Conservation (phyloP, 2,329 filamentous ascomycete species). For the Fusarium tanahbumbuense region DNA sequence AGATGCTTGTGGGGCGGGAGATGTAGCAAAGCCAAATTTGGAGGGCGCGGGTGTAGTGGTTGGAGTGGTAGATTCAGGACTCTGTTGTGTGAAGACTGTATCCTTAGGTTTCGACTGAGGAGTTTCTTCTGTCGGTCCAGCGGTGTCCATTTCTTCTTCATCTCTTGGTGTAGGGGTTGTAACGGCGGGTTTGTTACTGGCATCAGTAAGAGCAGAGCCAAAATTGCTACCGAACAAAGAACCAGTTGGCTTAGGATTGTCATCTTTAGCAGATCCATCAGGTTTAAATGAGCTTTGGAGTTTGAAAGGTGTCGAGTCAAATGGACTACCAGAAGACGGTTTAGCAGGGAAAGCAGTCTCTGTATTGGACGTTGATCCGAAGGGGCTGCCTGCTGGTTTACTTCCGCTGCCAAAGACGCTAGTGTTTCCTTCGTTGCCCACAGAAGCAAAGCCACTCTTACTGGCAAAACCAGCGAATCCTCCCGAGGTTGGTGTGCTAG, state of each 20-base stretch:
- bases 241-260: conserved; percentile 62
- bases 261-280: conserved; percentile 70
- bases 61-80: conserved; percentile 59
- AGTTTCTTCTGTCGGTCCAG: conserved; percentile 50
- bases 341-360: conserved; percentile 47
- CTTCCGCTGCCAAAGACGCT: conserved; percentile 53
- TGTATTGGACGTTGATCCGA: conserved; percentile 43
- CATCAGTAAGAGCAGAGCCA: conserved; percentile 66
- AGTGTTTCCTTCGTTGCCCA: conserved; percentile 53
- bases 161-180: conserved; percentile 57
- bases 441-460: conserved; percentile 66
- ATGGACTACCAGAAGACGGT: conserved; percentile 49
- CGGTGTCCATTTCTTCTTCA: conserved; percentile 64
- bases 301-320: conserved; percentile 71
- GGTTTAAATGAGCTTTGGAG: conserved; percentile 75
- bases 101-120: conserved; percentile 54
- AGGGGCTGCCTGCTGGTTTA: conserved; percentile 52
- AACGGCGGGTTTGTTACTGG: conserved; percentile 53
- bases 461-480: conserved; percentile 67
- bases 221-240: conserved; percentile 72
- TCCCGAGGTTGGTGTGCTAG: conserved; percentile 52
- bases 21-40: conserved; percentile 57
- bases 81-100: conserved; percentile 43
- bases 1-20: conserved; percentile 49
- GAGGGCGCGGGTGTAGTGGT: conserved; percentile 63